Base-by-base conservation (phyloP, 1,284 basidiomycete species). In the Nidula niveotomentosa region DNA sequence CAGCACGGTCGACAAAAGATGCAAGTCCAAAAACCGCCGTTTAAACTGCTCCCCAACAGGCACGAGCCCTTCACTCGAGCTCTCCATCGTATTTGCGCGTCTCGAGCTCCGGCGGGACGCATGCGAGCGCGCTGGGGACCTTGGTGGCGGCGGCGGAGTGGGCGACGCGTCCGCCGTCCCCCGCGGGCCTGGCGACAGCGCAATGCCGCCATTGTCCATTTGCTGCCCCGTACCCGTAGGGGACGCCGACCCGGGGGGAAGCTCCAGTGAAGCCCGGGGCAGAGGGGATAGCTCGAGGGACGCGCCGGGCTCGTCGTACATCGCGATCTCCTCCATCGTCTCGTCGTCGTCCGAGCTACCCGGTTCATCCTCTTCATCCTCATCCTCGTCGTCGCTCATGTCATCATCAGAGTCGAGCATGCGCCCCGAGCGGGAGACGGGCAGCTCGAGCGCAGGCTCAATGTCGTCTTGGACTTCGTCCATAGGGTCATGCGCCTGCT, bases 41-140 rank as follows among this genome's bases (percentile, higher is more conserved):
- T 96, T 97, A 62, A 96, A 76, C 57, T 79, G 74, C 63, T 95
- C 93, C 0, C 94, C 95, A 23, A 86, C 71, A 8, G 82, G 81
- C 13, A 80, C 59, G 13, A 70, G 67, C 1, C 60, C 52, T 46
- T 72, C 70, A n/a, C 56, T 50, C 9, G 55, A 61, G 23, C 53
- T 60, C 41, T 76, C 74, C 48, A 70, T 58, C 18, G 72, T 68
- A 13, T 68, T 72, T 30, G 75, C 71, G 60, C 80, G 76, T 49
- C 80, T 72, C 8, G 80, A 80, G 62, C 74, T 84, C 58, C 80
- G 75, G 56, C 83, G 79, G 17, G 85, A 85, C 49, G 69, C 72
- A 1, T 69, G 70, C 12, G 73, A 77, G 9, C 76, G 54, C 8
- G 57, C 55, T 33, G 55, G 53, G 36, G 66, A 59, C 69, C 72